These are phyloP conservation scores for Russula griseocarnosa DNA, from an alignment of 768 basidiomycete species.

Conservation along the genomic window DNA sequence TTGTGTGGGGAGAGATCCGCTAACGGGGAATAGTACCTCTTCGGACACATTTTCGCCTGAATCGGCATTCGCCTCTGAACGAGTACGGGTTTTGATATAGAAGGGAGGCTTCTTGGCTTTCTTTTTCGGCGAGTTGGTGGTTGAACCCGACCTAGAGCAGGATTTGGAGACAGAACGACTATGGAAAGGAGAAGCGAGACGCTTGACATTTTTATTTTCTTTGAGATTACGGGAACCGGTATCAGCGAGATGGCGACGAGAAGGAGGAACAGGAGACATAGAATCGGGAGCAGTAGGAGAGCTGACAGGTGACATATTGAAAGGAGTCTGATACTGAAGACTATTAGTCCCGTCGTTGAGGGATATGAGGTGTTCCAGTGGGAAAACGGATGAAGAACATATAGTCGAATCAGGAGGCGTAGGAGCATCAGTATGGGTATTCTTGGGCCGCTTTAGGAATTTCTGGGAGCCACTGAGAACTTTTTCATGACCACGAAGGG, in stretches of 20 bases:
- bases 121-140: conserved; percentile 29
- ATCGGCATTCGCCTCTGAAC: conserved; percentile 33
- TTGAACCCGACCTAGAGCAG: conserved; percentile 36
- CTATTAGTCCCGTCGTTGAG: conserved; percentile 29
- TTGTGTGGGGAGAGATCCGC: conserved; percentile 19
- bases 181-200: conserved; percentile 45
- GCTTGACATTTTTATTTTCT: conserved; percentile 34
- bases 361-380: conserved; percentile 17
- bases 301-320: conserved; percentile 27
- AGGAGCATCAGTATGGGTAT: conserved; percentile 25
- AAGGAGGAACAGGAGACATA: conserved; percentile 44
- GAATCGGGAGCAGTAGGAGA: conserved; percentile 34
- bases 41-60: conserved; percentile 4
- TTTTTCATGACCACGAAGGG: conserved; percentile 17
- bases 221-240: conserved; percentile 42
- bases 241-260: conserved; percentile 37
- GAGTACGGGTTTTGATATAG: conserved; percentile 40
- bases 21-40: conserved; percentile 8
- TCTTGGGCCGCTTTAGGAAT: conserved; percentile 38
- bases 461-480: conserved; percentile 27
- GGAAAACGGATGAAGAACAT: conserved; percentile 2
- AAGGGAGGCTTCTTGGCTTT: conserved; percentile 26
- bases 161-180: conserved; percentile 43
- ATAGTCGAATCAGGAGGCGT: conserved; percentile 4
- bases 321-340: conserved; percentile 28